A percentile compares a stretch with the other conserved stretches of the same genome.
Conservation (phyloP, 495 filamentous ascomycete genomes). For the Neurospora discreta region DNA sequence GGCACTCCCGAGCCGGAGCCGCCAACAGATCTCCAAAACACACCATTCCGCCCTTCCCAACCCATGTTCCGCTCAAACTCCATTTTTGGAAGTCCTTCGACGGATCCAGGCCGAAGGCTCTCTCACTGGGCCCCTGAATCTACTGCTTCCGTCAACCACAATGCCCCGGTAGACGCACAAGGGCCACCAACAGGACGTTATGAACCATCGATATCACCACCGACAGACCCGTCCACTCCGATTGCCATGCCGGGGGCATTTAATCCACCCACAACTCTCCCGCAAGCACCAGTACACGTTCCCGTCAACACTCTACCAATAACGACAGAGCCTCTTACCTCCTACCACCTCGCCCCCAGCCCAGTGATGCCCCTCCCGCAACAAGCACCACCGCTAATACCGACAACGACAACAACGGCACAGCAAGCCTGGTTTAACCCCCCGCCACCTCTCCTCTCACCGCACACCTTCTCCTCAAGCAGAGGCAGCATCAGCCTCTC, state of each 20-base stretch:
- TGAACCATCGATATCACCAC: background rate
- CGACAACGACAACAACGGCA: slow-evolving; percentile 21
- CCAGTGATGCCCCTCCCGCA: slow-evolving; percentile 10
- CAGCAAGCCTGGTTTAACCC: slow-evolving; percentile 34
- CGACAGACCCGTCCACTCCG: background rate
- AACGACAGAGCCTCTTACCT: background rate
- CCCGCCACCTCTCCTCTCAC: slow-evolving; percentile 41
- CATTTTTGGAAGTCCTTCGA: slow-evolving; percentile 40
- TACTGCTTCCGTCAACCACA: slow-evolving; percentile 16
- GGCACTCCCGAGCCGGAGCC: slow-evolving; percentile 30
- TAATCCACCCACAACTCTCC: background rate
- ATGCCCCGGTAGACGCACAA: slow-evolving; percentile 2
- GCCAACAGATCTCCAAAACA: slow-evolving; percentile 19
- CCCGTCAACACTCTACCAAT: background rate
- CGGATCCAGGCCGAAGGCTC: slow-evolving; percentile 36
- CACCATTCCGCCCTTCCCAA: slow-evolving; percentile 7
- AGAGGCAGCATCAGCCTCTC: background rate
- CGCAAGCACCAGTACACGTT: background rate
- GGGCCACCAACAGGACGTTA: background rate
- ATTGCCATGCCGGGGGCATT: background rate
- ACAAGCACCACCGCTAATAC: slow-evolving; percentile 19
- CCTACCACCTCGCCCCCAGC: background rate
- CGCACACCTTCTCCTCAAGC: slow-evolving; percentile 19
- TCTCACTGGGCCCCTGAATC: slow-evolving; percentile 45
- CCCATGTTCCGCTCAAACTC: slow-evolving; percentile 43